Conservation (phyloP, 192 early-diverging fungal genomes). For the Chytriomyces sp. region DNA sequence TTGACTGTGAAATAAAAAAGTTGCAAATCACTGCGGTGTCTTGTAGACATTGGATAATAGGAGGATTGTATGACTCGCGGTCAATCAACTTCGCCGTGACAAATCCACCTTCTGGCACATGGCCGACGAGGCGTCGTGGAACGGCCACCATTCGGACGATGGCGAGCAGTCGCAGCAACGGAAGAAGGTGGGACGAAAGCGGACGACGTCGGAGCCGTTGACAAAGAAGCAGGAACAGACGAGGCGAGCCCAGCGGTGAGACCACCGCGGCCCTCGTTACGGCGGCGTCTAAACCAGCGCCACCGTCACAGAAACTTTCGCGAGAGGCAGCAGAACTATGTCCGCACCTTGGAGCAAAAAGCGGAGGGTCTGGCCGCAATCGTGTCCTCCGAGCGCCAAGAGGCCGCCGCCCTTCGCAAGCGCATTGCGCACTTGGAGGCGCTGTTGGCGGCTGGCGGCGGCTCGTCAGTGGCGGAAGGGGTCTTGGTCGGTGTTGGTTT, state of each 20-base stretch:
- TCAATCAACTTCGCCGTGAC: too few relatives aligned
- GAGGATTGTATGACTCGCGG: too few relatives aligned
- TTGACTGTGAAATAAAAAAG: too few relatives aligned
- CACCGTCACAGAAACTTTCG: background rate
- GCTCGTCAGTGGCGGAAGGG: too few relatives aligned
- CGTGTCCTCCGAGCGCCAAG: background rate
- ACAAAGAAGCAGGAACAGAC: slow-evolving; percentile 1
- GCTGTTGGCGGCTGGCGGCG: background rate
- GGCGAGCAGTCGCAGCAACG: background rate
- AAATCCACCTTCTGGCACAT: too few relatives aligned
- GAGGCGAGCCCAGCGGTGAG: background rate
- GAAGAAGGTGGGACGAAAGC: background rate
- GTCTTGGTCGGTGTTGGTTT: background rate
- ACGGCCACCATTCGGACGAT: background rate
- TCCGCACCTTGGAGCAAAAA: background rate
- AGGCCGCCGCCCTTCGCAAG: background rate
- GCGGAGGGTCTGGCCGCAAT: background rate
- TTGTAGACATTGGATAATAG: too few relatives aligned
- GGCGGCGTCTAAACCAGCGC: background rate
- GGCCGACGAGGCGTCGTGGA: background rate
- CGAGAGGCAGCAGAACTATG: background rate
- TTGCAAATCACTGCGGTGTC: too few relatives aligned
- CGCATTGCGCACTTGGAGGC: background rate
- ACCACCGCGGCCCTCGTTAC: background rate
- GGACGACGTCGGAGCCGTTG: background rate